A percentile compares a stretch with the other conserved stretches of the same genome.
phyloP scores from a whole-genome alignment of 306 rosid species.

The Ochetophila trinervis region DNA sequence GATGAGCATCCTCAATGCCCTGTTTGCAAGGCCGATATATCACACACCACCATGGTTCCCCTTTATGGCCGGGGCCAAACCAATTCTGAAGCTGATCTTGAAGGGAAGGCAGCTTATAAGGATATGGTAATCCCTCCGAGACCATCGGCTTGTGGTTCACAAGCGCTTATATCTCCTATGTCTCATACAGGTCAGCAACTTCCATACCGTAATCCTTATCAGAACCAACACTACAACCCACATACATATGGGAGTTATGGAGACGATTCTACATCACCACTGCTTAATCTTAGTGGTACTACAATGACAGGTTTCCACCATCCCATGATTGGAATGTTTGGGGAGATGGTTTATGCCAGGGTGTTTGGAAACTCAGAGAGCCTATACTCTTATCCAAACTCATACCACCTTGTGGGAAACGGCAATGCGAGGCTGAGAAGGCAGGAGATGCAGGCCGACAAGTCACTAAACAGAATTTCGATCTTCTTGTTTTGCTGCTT shows the following conservation, averaged over 20 bases:
- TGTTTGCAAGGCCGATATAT: slow-evolving; percentile 82
- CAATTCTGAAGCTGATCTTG: slow-evolving; percentile 26
- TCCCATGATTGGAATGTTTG: slow-evolving; percentile 63
- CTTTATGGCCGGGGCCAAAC: slow-evolving; percentile 71
- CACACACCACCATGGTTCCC: slow-evolving; percentile 77
- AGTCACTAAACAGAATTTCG: slow-evolving; percentile 76
- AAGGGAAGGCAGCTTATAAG: slow-evolving; percentile 29
- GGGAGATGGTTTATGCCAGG: slow-evolving; percentile 69
- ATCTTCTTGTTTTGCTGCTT: slow-evolving; percentile 78
- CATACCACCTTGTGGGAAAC: slow-evolving; percentile 45
- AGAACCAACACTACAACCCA: slow-evolving; percentile 42
- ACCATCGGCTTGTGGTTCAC: slow-evolving; percentile 62
- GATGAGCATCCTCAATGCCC: slow-evolving; percentile 91
- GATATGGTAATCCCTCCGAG: slow-evolving; percentile 65
- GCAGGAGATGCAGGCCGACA: slow-evolving; percentile 78
- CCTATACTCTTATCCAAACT: slow-evolving; percentile 44
- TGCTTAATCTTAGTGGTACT: slow-evolving; percentile 45
- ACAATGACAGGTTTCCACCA: slow-evolving; percentile 44
- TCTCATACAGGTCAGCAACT: slow-evolving; percentile 51
- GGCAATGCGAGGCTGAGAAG: slow-evolving; percentile 67
- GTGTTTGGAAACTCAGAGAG: slow-evolving; percentile 66
- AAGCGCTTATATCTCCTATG: slow-evolving; percentile 31
- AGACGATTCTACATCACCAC: slow-evolving; percentile 44
- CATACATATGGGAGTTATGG: slow-evolving; percentile 26
- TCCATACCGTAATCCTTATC: slow-evolving; percentile 77